Conservation (phyloP, 306 rosid genomes). For the Quillaja saponaria region DNA sequence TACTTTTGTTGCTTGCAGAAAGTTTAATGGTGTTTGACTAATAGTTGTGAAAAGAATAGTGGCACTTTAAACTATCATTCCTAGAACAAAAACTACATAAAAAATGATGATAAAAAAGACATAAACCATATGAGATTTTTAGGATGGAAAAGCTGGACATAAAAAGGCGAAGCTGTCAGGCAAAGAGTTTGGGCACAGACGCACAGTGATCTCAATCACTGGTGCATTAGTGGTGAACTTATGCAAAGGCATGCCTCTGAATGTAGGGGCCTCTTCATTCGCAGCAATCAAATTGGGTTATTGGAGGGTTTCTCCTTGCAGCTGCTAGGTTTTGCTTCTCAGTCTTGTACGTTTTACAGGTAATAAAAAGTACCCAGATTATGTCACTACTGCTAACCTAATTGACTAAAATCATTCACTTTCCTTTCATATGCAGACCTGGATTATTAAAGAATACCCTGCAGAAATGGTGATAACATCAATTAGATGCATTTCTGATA, state of each 20-base stretch:
- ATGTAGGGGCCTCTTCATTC: neutral
- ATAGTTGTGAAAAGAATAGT: too few species aligned
- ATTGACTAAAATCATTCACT: too few species aligned
- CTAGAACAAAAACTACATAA: too few species aligned
- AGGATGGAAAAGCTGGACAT: slow-evolving; percentile 25
- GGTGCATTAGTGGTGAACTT: slow-evolving; percentile 21
- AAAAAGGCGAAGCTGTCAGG: slow-evolving; percentile 1
- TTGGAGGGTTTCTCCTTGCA: slow-evolving; percentile 8
- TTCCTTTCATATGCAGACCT: slow-evolving; percentile 15
- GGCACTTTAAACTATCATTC: too few species aligned
- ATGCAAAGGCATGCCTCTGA: slow-evolving; percentile 11
- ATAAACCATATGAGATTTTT: neutral
- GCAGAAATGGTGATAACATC: slow-evolving; percentile 20
- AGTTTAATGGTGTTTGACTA: too few species aligned
- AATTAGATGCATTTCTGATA: slow-evolving; percentile 1
- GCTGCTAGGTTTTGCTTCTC: slow-evolving; percentile 2
- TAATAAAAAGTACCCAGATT: neutral
- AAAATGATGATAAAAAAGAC: neutral
- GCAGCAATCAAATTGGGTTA: slow-evolving; percentile 16
- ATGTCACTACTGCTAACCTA: too few species aligned
- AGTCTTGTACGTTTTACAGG: neutral
- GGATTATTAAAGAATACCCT: slow-evolving; percentile 32
- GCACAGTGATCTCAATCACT: slow-evolving; percentile 17
- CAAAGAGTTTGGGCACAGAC: slow-evolving; percentile 15
- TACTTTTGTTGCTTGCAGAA: too few species aligned